phyloP scores from a whole-genome alignment of 495 filamentous ascomycete species.

The Astrothelium subdiscretum region DNA sequence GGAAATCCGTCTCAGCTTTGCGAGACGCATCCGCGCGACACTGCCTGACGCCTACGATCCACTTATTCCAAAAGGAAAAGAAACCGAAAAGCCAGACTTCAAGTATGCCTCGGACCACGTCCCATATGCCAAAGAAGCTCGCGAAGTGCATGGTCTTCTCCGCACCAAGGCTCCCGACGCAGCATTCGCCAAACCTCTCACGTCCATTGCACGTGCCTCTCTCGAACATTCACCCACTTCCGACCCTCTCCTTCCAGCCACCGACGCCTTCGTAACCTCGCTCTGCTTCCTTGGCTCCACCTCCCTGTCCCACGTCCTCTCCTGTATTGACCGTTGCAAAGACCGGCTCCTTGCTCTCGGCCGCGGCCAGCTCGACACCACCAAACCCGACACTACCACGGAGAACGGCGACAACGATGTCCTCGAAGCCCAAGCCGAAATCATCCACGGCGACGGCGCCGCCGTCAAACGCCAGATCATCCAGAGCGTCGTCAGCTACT shows the following conservation, averaged over 20 bases:
- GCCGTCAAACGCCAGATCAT: slow-evolving; percentile 78
- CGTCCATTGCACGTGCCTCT: slow-evolving; percentile 38
- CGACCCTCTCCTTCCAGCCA: slow-evolving; percentile 70
- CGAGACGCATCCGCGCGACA: slow-evolving; percentile 88
- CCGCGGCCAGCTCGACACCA: slow-evolving; percentile 7
- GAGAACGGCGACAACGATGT: slow-evolving; percentile 68
- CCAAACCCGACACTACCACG: slow-evolving; percentile 25
- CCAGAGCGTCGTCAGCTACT: slow-evolving; percentile 80
- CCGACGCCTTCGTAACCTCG: slow-evolving; percentile 83
- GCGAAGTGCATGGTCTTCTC: slow-evolving; percentile 65
- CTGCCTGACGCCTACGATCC: slow-evolving; percentile 73
- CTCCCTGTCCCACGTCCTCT: slow-evolving; percentile 89
- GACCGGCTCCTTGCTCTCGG: slow-evolving; percentile 76
- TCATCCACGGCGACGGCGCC: slow-evolving; percentile 21
- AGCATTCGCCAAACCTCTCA: slow-evolving; percentile 66
- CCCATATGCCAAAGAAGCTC: slow-evolving; percentile 70
- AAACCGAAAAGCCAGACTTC: slow-evolving; percentile 87
- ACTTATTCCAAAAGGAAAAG: slow-evolving; percentile 75
- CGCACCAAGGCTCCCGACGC: slow-evolving; percentile 72
- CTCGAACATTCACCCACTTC: slow-evolving; percentile 29
- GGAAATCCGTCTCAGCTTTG: slow-evolving; percentile 92
- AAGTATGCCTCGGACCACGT: slow-evolving; percentile 71
- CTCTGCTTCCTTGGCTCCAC: slow-evolving; percentile 90
- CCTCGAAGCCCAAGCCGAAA: slow-evolving; percentile 7
- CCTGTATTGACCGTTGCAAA: slow-evolving; percentile 91